A percentile compares a stretch with the other conserved stretches of the same genome.
Evolutionary conservation across 805 yeast genomes (phyloP).

Genomic region (Schizosaccharomyces cryophilus): DNA sequence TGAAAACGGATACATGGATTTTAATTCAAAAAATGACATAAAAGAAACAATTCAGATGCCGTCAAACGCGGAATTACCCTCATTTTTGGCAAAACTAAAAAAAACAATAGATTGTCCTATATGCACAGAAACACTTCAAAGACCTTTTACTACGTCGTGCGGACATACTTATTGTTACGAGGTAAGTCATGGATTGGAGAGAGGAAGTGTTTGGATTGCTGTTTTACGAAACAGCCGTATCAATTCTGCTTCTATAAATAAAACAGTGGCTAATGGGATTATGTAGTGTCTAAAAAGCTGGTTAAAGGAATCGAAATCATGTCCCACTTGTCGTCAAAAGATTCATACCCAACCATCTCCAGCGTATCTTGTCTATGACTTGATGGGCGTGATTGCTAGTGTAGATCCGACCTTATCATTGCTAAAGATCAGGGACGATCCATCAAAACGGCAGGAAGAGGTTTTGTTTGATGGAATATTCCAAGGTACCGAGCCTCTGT

Average conservation of each 20-base stretch:
- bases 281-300: neutral
- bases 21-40: neutral
- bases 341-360: neutral
- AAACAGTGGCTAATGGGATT: no score
- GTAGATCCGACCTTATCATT: neutral
- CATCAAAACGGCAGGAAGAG: neutral
- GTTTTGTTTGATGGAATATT: neutral
- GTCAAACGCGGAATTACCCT: neutral
- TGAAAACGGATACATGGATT: no score
- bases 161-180: neutral
- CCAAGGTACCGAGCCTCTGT: neutral
- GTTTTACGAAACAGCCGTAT: neutral
- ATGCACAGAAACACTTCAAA: neutral
- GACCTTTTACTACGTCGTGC: neutral
- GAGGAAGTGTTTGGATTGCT: neutral
- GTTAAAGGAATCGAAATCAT: neutral
- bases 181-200: neutral
- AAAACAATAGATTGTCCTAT: neutral
- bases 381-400: neutral
- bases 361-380: neutral
- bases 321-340: neutral
- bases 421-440: neutral
- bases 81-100: neutral
- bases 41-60: neutral
- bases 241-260: neutral